Base-by-base conservation (phyloP, 805 yeast species). In the Helenozyma baotianmanensis region DNA sequence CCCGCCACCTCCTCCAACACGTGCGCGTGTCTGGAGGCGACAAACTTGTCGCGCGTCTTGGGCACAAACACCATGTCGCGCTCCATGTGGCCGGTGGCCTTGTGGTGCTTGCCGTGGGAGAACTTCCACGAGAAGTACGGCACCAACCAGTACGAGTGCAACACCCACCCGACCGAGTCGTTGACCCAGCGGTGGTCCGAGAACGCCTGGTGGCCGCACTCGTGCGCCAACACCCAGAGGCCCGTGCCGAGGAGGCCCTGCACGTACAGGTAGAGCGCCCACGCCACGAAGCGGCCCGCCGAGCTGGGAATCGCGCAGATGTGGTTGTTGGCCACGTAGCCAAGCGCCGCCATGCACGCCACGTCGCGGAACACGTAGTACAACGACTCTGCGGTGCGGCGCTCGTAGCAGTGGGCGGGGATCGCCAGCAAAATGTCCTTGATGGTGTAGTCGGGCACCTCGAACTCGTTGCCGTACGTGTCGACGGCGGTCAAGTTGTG, bases 171-270 rank as follows among this genome's bases (percentile, higher is more conserved):
- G 27, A 80, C 82, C 24, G 76, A 60, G 59, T 86, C 90, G 59
- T 86, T 84, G 43, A 83, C 78, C 64, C 70, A 60, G 24, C 77
- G 78, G 53, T 78, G 79, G 50, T 81, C 84, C 24, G 82, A 71
- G 60, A 86, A 86, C 14, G 95, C 95, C 48, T 78, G 82, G 58
- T 85, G 95, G 40, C 95, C 95, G 68, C 95, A 85, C 61, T 85
- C 95, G 60, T 85, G 95, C 33, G 94, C 92, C 63, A 85, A 54
- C 30, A 85, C 82, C 95, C 95, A 85, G 30, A 80, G 33, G 29
- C 95, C 95, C 19, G 88, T 80, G 38, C 80, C 79, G 39, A 82
- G 74, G 35, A 84, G 62, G 18, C 90, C 87, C 48, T 76, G 74
- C 27, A 62, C 52, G 33, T 70, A 51, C 13, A 76, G 58, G 52